Evolutionary conservation across 2,329 filamentous ascomycete species (phyloP).

Genomic region (Thelonectria olida): DNA sequence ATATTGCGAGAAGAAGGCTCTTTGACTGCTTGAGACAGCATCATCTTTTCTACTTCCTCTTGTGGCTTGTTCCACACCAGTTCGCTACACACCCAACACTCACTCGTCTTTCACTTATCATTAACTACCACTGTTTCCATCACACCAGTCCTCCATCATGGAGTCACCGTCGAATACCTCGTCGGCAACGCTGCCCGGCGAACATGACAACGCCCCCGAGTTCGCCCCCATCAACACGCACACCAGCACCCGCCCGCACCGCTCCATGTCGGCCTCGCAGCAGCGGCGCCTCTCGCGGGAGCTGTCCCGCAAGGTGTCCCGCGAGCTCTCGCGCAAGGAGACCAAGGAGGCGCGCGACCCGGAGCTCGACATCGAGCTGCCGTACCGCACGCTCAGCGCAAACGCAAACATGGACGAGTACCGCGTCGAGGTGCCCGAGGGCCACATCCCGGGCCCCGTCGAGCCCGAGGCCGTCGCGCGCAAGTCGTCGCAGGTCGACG

Average conservation of each 20-base stretch:
- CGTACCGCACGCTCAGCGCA: constrained; percentile 70
- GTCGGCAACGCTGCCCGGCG: constrained; percentile 17
- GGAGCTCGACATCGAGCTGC: constrained; percentile 64
- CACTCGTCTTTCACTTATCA: too few relatives aligned
- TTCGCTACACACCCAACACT: too few relatives aligned
- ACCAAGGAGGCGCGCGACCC: constrained; percentile 51
- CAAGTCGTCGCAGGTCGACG: constrained; percentile 21
- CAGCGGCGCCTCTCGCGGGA: constrained; percentile 14
- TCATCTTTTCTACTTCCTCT: not conserved
- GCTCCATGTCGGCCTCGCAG: constrained; percentile 34
- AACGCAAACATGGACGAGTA: constrained; percentile 74
- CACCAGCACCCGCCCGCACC: constrained; percentile 30
- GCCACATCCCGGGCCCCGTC: constrained; percentile 65
- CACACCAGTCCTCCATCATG: not conserved
- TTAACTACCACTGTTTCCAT: not conserved
- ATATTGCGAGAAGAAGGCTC: not conserved
- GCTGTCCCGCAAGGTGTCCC: constrained; percentile 20
- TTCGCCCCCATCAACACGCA: constrained; percentile 38
- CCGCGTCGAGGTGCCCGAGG: constrained; percentile 66
- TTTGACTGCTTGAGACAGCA: not conserved
- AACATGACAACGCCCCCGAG: constrained; percentile 2
- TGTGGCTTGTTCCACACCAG: not conserved
- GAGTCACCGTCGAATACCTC: constrained; percentile 15
- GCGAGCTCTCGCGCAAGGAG: constrained; percentile 43
- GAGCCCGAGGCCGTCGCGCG: constrained; percentile 38